Percentiles rank a stretch among this genome's conserved stretches.
Evolutionary conservation across 495 filamentous ascomycete species (phyloP).

Genomic region (Extremus antarcticus): DNA sequence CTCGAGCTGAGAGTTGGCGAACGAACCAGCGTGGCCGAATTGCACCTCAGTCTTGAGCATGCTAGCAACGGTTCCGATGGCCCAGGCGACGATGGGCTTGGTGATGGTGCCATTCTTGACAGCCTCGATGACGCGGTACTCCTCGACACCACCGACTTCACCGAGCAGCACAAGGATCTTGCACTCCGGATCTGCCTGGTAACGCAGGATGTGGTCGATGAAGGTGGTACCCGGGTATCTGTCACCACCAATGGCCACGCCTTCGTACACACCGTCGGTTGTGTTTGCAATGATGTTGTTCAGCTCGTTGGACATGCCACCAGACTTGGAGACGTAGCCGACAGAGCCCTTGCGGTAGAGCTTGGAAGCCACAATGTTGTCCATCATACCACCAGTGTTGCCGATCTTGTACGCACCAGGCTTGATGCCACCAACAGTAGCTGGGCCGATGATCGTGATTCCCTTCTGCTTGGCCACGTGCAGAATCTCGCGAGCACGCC

Average conservation of each 20-base stretch:
- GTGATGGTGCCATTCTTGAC: slow-evolving; percentile 88
- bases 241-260: slow-evolving; percentile 98
- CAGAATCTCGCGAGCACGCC: slow-evolving; percentile 95
- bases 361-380: slow-evolving; percentile 99
- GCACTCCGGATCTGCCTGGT: slow-evolving; percentile 89
- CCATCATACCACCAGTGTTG: slow-evolving; percentile 99
- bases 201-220: slow-evolving; percentile 94
- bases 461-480: slow-evolving; percentile 94
- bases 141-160: slow-evolving; percentile 98
- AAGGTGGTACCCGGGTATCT: slow-evolving; percentile 97
- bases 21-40: slow-evolving; percentile 96
- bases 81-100: slow-evolving; percentile 98
- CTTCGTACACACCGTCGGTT: slow-evolving; percentile 97
- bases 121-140: slow-evolving; percentile 98
- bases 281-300: slow-evolving; percentile 97
- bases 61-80: slow-evolving; percentile 96
- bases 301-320: slow-evolving; percentile 99
- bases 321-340: slow-evolving; percentile 98
- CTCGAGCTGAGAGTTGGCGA: slow-evolving; percentile 98
- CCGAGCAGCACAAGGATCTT: slow-evolving; percentile 93
- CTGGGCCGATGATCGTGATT: slow-evolving; percentile 96
- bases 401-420: slow-evolving; percentile 98
- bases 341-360: slow-evolving; percentile 98
- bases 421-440: slow-evolving; percentile 98
- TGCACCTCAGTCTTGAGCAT: slow-evolving; percentile 99